A percentile compares a stretch with the other conserved stretches of the same genome.
Evolutionary conservation across 805 yeast species (phyloP).

Genomic region (Nakazawaea siamensis): DNA sequence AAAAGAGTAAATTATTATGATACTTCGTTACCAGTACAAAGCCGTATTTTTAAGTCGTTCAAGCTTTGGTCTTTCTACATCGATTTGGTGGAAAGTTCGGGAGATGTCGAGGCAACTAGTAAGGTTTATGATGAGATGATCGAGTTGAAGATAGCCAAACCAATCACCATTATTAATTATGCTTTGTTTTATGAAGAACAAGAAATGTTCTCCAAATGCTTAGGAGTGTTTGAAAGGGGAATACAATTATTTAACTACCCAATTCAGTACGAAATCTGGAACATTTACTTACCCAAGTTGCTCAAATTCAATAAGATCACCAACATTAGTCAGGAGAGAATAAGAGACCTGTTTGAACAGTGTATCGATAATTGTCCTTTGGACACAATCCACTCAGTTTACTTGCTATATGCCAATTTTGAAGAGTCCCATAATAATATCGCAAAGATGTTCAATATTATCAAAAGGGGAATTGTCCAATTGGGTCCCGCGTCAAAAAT

Average conservation of each 20-base stretch:
- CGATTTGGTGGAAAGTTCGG: slow-evolving; percentile 56
- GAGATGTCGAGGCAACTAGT: slow-evolving; percentile 31
- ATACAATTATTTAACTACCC: slow-evolving; percentile 53
- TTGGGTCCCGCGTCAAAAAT: slow-evolving; percentile 22
- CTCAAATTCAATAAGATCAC: slow-evolving; percentile 23
- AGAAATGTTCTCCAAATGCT: slow-evolving; percentile 38
- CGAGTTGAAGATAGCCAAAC: slow-evolving; percentile 58
- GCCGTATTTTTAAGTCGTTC: slow-evolving; percentile 49
- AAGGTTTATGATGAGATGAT: slow-evolving; percentile 46
- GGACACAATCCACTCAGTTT: slow-evolving; percentile 33
- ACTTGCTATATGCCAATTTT: slow-evolving; percentile 47
- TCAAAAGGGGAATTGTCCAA: slow-evolving; percentile 30
- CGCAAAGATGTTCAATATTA: slow-evolving; percentile 39
- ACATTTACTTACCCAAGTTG: slow-evolving; percentile 49
- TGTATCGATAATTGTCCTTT: slow-evolving; percentile 45
- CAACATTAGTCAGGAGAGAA: slow-evolving; percentile 36
- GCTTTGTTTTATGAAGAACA: slow-evolving; percentile 50
- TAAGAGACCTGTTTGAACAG: slow-evolving; percentile 71
- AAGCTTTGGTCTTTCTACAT: slow-evolving; percentile 69
- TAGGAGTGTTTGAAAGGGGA: slow-evolving; percentile 62
- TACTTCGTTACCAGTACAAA: slow-evolving; percentile 40
- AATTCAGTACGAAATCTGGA: slow-evolving; percentile 64
- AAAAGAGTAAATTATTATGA: slow-evolving; percentile 27
- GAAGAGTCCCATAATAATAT: slow-evolving; percentile 51
- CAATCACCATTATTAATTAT: slow-evolving; percentile 55